These are phyloP conservation scores for Didymella arachidicola DNA, from an alignment of 2,329 filamentous ascomycete species.

Conservation along the genomic window DNA sequence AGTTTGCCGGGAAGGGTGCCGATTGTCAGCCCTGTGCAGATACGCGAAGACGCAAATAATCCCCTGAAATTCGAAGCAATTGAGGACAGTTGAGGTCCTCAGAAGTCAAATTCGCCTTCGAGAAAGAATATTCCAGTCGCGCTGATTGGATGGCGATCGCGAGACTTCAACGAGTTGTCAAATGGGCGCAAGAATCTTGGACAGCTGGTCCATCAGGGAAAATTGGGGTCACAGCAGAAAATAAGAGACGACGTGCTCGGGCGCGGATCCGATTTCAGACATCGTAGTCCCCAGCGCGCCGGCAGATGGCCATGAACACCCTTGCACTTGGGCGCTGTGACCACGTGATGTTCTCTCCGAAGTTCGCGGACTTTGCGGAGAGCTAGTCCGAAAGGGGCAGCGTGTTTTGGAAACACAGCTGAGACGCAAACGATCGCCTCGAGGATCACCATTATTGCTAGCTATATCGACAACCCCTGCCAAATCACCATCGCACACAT, in stretches of 20 bases:
- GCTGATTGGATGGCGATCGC: neutral
- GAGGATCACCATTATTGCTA: slow-evolving; percentile 3
- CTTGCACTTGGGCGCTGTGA: slow-evolving; percentile 3
- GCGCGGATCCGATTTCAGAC: slow-evolving; percentile 9
- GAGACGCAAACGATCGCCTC: slow-evolving; percentile 7
- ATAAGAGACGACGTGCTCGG: slow-evolving; percentile 7
- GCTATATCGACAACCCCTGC: slow-evolving; percentile 15
- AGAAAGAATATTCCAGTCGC: neutral
- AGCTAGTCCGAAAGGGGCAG: slow-evolving; percentile 15
- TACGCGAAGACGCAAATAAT: neutral
- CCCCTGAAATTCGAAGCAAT: slow-evolving; percentile 2
- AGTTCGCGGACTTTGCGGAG: neutral
- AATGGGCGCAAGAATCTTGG: slow-evolving; percentile 6
- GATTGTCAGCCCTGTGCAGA: slow-evolving; percentile 20
- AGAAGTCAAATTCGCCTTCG: neutral
- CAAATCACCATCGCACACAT: slow-evolving; percentile 24
- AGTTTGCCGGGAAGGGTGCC: slow-evolving; percentile 14
- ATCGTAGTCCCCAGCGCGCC: slow-evolving; percentile 4
- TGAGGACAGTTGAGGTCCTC: neutral
- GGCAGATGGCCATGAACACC: slow-evolving; percentile 16
- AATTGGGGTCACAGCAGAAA: slow-evolving; percentile 7
- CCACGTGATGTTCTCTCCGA: slow-evolving; percentile 15
- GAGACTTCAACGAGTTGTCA: slow-evolving; percentile 3
- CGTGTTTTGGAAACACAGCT: slow-evolving; percentile 16
- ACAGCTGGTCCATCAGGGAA: neutral